A percentile compares a stretch with the other conserved stretches of the same genome.
phyloP scores from a whole-genome alignment of 495 filamentous ascomycete species.

The Pyronema domesticum region DNA sequence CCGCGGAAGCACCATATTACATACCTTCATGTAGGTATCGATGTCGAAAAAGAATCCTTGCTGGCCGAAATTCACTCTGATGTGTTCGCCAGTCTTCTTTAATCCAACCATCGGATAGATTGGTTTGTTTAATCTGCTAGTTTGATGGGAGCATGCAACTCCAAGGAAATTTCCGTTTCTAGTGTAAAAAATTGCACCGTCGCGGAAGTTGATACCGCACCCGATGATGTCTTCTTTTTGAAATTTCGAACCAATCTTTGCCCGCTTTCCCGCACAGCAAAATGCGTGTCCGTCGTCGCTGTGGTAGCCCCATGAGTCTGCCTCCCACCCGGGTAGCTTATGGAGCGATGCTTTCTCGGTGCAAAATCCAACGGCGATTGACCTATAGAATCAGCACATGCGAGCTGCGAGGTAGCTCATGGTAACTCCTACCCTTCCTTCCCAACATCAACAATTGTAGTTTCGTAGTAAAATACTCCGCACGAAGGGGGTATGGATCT shows the following conservation, averaged over 20 bases:
- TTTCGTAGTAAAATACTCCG: slow-evolving; percentile 93
- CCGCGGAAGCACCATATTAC: slow-evolving; percentile 16
- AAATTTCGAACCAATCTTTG: slow-evolving; percentile 59
- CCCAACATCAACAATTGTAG: slow-evolving; percentile 65
- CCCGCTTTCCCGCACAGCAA: slow-evolving; percentile 52
- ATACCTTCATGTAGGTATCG: slow-evolving; percentile 66
- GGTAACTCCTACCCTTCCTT: slow-evolving; percentile 60
- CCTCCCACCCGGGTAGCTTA: slow-evolving; percentile 83
- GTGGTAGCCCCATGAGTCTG: slow-evolving; percentile 92
- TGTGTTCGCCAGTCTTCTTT: slow-evolving; percentile 68
- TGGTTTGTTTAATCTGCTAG: slow-evolving; percentile 32
- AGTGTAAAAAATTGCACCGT: slow-evolving; percentile 78
- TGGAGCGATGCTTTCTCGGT: slow-evolving; percentile 54
- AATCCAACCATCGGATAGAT: slow-evolving; percentile 84
- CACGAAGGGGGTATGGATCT: slow-evolving; percentile 79
- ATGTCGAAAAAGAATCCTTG: slow-evolving; percentile 83
- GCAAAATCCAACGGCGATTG: slow-evolving; percentile 82
- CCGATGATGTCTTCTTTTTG: slow-evolving; percentile 64
- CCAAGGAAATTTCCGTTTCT: slow-evolving; percentile 73
- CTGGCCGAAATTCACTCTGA: slow-evolving; percentile 85
- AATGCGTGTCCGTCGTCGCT: slow-evolving; percentile 90
- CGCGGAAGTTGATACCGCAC: slow-evolving; percentile 85
- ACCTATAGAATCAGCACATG: slow-evolving; percentile 30
- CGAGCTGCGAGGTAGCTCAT: background rate
- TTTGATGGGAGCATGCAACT: slow-evolving; percentile 57